Conservation (phyloP, 106 monocot species). For the Platanthera zijinensis region DNA sequence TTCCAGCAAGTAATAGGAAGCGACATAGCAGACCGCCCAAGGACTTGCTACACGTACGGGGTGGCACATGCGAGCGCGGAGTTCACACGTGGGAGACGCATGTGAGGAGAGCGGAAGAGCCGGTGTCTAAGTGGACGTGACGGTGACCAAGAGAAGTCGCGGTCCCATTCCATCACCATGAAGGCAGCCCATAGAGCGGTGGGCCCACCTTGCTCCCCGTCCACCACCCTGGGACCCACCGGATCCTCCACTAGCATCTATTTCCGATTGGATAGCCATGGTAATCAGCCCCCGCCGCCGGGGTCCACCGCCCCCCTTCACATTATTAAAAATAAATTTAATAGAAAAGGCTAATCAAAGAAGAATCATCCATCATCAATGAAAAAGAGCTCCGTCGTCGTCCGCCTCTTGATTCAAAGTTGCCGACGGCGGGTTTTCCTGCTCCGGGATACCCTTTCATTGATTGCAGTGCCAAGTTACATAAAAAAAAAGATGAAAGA, state of each 20-base stretch:
- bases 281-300: neutral
- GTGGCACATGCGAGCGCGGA: neutral
- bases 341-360: neutral
- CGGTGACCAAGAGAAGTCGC: neutral
- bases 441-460: too few relatives aligned
- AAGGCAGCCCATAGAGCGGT: slow-evolving; percentile 1
- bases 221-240: neutral
- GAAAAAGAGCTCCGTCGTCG: too few relatives aligned
- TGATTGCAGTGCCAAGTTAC: neutral
- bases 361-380: neutral
- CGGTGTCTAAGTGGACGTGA: slow-evolving; percentile 1
- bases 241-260: neutral
- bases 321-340: neutral
- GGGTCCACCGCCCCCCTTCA: neutral
- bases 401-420: too few relatives aligned
- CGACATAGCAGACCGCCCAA: too few relatives aligned
- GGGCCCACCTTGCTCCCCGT: neutral
- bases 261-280: slow-evolving; percentile 2
- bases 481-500: neutral
- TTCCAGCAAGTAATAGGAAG: too few relatives aligned
- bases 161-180: neutral
- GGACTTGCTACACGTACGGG: neutral
- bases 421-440: too few relatives aligned
- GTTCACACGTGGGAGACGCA: neutral
- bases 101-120: neutral